Conservation (phyloP, 2,329 filamentous ascomycete species). For the Nannizziopsis arthrosporioides region DNA sequence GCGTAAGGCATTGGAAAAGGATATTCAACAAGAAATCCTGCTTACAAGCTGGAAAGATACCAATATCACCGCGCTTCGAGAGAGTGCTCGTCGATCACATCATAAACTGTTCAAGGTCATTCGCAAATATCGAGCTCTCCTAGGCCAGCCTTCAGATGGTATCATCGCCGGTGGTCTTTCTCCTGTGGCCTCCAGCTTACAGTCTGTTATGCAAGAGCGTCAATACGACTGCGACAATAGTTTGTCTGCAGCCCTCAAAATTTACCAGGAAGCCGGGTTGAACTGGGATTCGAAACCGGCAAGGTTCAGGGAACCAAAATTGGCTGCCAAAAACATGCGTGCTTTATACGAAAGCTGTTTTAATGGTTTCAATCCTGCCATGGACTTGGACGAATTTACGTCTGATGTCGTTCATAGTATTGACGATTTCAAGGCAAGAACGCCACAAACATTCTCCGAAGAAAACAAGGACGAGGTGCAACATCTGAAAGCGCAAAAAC, state of each 20-base stretch:
- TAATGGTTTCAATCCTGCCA: constrained; percentile 44
- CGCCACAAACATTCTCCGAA: constrained; percentile 66
- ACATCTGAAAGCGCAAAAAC: constrained; percentile 81
- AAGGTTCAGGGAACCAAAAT: constrained; percentile 58
- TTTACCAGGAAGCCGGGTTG: constrained; percentile 22
- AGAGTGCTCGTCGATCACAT: constrained; percentile 83
- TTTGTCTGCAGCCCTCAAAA: constrained; percentile 24
- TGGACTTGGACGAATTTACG: constrained; percentile 57
- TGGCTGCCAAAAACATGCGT: constrained; percentile 64
- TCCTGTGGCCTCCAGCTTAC: constrained; percentile 23
- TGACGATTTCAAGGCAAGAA: constrained; percentile 66
- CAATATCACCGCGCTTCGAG: constrained; percentile 76
- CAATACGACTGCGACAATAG: constrained; percentile 8
- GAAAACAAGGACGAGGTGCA: constrained; percentile 77
- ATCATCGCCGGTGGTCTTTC: constrained; percentile 36
- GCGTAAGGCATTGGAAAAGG: constrained; percentile 69
- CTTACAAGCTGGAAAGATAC: constrained; percentile 97
- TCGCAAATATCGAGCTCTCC: constrained; percentile 70
- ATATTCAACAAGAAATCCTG: constrained; percentile 84
- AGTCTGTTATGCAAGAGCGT: not conserved
- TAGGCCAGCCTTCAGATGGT: constrained; percentile 62
- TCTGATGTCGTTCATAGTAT: constrained; percentile 56
- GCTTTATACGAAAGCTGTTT: constrained; percentile 46
- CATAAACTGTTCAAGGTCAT: constrained; percentile 85
- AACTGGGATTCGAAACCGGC: constrained; percentile 41